A percentile compares a stretch with the other conserved stretches of the same genome.
Conservation (phyloP, 139 green algal genomes). For the Picochlorum sp. region DNA sequence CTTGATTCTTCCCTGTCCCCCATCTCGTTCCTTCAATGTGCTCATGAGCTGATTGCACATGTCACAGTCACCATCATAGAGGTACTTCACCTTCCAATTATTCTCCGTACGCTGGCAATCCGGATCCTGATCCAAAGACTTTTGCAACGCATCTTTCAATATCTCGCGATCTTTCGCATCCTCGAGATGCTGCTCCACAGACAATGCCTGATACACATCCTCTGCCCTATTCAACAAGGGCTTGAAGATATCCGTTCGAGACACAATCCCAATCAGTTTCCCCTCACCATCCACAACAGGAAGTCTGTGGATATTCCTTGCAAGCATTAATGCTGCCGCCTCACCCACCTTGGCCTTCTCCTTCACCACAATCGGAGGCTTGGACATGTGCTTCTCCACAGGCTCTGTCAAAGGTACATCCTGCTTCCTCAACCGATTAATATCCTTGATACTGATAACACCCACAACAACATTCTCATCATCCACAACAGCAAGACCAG, state of each 20-base stretch:
- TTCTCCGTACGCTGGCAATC: background rate
- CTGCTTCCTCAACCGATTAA: slow-evolving; percentile 46
- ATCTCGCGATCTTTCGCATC: background rate
- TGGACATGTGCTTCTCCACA: slow-evolving; percentile 52
- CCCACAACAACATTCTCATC: slow-evolving; percentile 38
- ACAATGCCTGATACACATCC: slow-evolving; percentile 39
- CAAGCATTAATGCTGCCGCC: slow-evolving; percentile 55
- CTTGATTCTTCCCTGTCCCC: slow-evolving; percentile 12
- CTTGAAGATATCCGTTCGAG: slow-evolving; percentile 57
- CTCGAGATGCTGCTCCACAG: background rate
- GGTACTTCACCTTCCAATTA: slow-evolving; percentile 53
- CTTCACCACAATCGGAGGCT: slow-evolving; percentile 43
- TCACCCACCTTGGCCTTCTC: slow-evolving; percentile 30
- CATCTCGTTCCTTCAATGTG: slow-evolving; percentile 46
- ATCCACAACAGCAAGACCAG: slow-evolving; percentile 56
- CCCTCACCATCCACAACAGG: slow-evolving; percentile 52
- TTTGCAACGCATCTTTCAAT: background rate
- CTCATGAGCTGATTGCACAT: slow-evolving; percentile 53
- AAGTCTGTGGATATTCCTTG: slow-evolving; percentile 54
- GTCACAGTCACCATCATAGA: slow-evolving; percentile 64
- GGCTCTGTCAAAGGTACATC: slow-evolving; percentile 31
- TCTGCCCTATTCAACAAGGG: slow-evolving; percentile 39
- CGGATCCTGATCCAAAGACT: slow-evolving; percentile 10
- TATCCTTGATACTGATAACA: slow-evolving; percentile 62
- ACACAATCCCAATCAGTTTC: slow-evolving; percentile 38